These are phyloP conservation scores for Tetradesmus obliquus DNA, from an alignment of 139 green algal genomes.

Conservation along the genomic window DNA sequence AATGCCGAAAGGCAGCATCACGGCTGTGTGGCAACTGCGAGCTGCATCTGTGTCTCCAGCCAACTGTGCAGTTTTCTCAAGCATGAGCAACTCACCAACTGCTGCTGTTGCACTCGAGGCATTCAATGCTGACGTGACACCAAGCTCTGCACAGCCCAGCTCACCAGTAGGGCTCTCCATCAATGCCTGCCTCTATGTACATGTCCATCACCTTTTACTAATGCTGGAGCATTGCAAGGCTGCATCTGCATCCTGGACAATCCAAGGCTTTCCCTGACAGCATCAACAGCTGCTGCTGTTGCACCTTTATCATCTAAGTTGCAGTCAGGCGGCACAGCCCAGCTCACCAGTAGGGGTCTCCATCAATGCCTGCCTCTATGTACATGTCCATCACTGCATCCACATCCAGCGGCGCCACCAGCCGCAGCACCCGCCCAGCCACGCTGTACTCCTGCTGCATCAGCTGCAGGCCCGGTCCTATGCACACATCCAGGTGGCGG, in stretches of 20 bases:
- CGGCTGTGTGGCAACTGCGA: no score
- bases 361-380: slow-evolving; percentile 55
- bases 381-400: slow-evolving; percentile 87
- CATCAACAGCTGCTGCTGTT: not conserved
- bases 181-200: slow-evolving; percentile 68
- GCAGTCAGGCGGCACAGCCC: not conserved
- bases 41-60: no score
- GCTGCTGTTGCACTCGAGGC: not conserved
- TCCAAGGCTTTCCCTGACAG: not conserved
- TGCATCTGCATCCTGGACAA: no score
- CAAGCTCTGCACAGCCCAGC: not conserved
- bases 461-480: slow-evolving; percentile 31
- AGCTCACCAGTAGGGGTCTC: slow-evolving; percentile 46
- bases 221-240: not conserved
- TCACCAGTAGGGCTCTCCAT: slow-evolving; percentile 48
- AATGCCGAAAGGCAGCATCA: no score
- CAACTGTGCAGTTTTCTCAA: not conserved
- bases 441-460: slow-evolving; percentile 44
- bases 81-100: not conserved
- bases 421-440: slow-evolving; percentile 28
- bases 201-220: slow-evolving; percentile 72
- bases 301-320: no score
- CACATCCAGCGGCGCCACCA: slow-evolving; percentile 66
- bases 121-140: no score
- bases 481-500: not conserved